Conservation (phyloP, 2,329 filamentous ascomycete genomes). For the Plectosphaerella cucumerina region DNA sequence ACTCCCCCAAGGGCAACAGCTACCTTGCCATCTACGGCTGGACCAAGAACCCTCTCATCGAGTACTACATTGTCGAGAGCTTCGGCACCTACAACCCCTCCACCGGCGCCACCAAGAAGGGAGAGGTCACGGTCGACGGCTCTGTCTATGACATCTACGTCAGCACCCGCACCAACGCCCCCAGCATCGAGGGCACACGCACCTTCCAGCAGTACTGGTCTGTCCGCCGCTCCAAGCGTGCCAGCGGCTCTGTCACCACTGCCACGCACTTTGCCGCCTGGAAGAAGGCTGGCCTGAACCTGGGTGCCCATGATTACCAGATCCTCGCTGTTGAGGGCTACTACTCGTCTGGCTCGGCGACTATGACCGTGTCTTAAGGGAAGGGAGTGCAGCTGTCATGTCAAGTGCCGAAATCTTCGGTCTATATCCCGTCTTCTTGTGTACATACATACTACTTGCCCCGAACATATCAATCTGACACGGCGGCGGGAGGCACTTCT, state of each 20-base stretch:
- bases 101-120: constrained; percentile 25
- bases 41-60: constrained; percentile 31
- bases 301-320: constrained; percentile 46
- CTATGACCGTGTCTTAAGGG: constrained; percentile 12
- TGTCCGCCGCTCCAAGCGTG: constrained; percentile 40
- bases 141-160: constrained; percentile 31
- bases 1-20: constrained; percentile 29
- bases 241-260: constrained; percentile 43
- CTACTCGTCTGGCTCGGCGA: constrained; percentile 22
- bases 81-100: constrained; percentile 38
- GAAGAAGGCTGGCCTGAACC: constrained; percentile 37
- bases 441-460: no score
- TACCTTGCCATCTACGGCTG: constrained; percentile 45
- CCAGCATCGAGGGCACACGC: constrained; percentile 41
- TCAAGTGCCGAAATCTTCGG: no score
- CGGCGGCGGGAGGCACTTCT: no score
- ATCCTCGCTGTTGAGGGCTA: constrained; percentile 48
- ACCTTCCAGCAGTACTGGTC: constrained; percentile 50
- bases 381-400: no score
- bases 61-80: constrained; percentile 38
- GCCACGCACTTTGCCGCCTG: constrained; percentile 50
- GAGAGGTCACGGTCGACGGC: constrained; percentile 27
- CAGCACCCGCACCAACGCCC: constrained; percentile 30
- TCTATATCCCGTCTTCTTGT: no score
- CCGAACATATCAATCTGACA: no score